These are phyloP conservation scores for Fusarium sarcochroum DNA, from an alignment of 2,329 filamentous ascomycete species.

Conservation along the genomic window DNA sequence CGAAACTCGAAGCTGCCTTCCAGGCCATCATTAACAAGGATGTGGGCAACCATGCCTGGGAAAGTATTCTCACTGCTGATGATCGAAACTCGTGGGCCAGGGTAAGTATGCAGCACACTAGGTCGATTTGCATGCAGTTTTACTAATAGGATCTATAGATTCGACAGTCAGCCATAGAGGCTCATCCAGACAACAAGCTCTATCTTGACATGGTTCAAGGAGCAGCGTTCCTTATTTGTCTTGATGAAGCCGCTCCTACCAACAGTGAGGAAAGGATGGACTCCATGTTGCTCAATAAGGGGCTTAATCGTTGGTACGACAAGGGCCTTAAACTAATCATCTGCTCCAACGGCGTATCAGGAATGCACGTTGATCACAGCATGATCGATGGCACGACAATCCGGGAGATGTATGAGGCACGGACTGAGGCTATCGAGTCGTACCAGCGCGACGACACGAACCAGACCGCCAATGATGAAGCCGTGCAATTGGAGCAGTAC, in stretches of 20 bases:
- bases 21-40: neutral
- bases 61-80: slow-evolving; percentile 30
- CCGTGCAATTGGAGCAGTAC: neutral
- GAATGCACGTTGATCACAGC: slow-evolving; percentile 32
- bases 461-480: neutral
- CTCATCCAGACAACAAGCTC: slow-evolving; percentile 12
- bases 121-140: neutral
- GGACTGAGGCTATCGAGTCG: neutral
- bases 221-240: slow-evolving; percentile 29
- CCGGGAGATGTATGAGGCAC: neutral
- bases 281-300: slow-evolving; percentile 27
- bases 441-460: neutral
- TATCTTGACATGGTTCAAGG: slow-evolving; percentile 30
- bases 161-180: slow-evolving; percentile 19
- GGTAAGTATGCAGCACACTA: slow-evolving; percentile 11
- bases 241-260: slow-evolving; percentile 25
- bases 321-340: slow-evolving; percentile 29
- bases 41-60: slow-evolving; percentile 5
- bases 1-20: neutral
- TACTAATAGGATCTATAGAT: slow-evolving; percentile 6
- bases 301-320: slow-evolving; percentile 35
- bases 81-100: slow-evolving; percentile 31
- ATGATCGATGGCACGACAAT: slow-evolving; percentile 23
- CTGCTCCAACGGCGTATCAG: slow-evolving; percentile 30
- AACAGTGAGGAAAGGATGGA: slow-evolving; percentile 22